Conservation (phyloP, 179 eudicot genomes). For the Vitellaria paradoxa region DNA sequence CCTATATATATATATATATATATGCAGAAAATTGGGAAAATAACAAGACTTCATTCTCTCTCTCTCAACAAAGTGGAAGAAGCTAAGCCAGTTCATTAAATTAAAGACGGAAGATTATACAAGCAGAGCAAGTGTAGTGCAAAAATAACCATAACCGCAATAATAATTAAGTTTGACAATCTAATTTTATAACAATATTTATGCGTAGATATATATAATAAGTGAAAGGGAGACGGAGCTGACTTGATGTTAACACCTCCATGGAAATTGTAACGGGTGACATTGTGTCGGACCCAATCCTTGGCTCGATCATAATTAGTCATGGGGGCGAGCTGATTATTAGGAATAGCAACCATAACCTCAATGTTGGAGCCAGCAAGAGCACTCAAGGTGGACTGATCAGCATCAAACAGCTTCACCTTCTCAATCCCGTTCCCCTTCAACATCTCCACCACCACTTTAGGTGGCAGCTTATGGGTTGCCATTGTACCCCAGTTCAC, state of each 20-base stretch:
- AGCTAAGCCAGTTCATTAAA: too few species aligned
- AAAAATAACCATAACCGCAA: too few species aligned
- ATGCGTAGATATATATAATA: too few species aligned
- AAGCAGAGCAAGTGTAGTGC: too few species aligned
- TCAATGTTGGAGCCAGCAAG: conserved; percentile 68
- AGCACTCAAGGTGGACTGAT: conserved; percentile 54
- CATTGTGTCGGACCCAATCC: conserved; percentile 62
- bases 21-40: too few species aligned
- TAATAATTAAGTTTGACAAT: too few species aligned
- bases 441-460: conserved; percentile 68
- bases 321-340: conserved; percentile 56
- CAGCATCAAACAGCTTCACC: conserved; percentile 92
- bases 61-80: too few species aligned
- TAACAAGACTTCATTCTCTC: too few species aligned
- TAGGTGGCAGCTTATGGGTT: conserved; percentile 54
- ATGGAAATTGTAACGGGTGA: conserved; percentile 58
- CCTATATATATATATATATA: too few species aligned
- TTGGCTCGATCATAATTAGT: conserved; percentile 46
- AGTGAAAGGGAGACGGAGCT: neutral
- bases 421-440: conserved; percentile 70
- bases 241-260: conserved; percentile 91
- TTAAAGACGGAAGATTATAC: too few species aligned
- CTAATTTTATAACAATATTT: too few species aligned
- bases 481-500: conserved; percentile 94
- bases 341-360: conserved; percentile 93